Percentiles rank a stretch among this genome's conserved stretches.
These are phyloP conservation scores for Parsonsia alboflavescens DNA, from an alignment of 257 asterid genomes.

Conservation along the genomic window DNA sequence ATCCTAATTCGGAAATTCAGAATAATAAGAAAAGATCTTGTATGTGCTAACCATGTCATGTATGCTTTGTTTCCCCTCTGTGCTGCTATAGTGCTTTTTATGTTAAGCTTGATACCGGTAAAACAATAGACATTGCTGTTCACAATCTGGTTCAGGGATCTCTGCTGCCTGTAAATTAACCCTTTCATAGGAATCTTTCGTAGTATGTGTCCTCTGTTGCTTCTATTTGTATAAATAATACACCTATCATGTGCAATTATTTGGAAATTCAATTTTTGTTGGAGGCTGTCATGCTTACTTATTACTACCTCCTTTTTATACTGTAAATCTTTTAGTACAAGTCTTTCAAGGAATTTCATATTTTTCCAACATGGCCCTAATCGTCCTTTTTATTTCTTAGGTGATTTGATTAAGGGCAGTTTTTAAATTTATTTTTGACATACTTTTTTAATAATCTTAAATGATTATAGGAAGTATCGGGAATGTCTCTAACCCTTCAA, in stretches of 20 bases:
- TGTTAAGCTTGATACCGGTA: not conserved
- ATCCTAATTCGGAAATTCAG: no score
- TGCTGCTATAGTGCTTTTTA: not conserved
- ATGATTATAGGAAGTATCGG: no score
- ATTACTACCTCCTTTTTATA: no score
- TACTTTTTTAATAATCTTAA: no score
- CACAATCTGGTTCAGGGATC: not conserved
- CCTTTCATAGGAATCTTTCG: not conserved
- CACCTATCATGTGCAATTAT: not conserved
- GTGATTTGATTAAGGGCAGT: no score
- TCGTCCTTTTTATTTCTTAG: no score
- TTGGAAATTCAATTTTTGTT: not conserved
- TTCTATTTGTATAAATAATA: not conserved
- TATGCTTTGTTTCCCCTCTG: not conserved
- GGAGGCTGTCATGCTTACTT: not conserved
- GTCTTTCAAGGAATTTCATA: no score
- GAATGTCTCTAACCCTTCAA: not conserved
- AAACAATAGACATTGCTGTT: not conserved
- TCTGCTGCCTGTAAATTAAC: not conserved
- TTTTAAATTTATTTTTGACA: no score
- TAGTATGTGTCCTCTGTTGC: not conserved
- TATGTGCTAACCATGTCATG: not conserved
- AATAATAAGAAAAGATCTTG: no score
- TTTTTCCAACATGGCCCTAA: no score
- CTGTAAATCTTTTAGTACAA: no score